Conservation (phyloP, 441 rosid genomes). For the Cnidoscolus chayamansa region DNA sequence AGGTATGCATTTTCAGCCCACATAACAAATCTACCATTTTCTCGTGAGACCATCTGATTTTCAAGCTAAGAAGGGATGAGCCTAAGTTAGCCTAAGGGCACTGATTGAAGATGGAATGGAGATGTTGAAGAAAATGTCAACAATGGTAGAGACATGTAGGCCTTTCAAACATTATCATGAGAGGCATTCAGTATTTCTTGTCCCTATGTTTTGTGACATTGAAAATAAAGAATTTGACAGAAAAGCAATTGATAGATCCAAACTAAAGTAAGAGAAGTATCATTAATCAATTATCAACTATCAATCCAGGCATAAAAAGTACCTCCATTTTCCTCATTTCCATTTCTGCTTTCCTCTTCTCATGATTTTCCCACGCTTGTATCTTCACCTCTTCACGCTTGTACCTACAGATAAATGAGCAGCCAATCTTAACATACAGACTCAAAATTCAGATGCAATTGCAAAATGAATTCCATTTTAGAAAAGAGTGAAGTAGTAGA, state of each 20-base stretch:
- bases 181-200: not conserved
- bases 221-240: not conserved
- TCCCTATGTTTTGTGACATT: constrained; percentile 14
- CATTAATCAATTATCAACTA: not conserved
- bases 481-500: not conserved
- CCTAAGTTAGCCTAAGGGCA: not conserved
- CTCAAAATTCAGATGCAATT: not conserved
- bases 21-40: not conserved
- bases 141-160: not conserved
- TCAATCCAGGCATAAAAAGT: constrained; percentile 21
- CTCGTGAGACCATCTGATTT: not conserved
- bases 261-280: not conserved
- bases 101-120: not conserved
- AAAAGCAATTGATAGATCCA: constrained; percentile 13
- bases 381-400: constrained; percentile 90
- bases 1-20: not conserved
- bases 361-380: constrained; percentile 85
- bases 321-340: constrained; percentile 89
- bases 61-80: not conserved
- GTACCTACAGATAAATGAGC: constrained; percentile 41
- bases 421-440: not conserved
- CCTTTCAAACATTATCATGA: not conserved
- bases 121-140: not conserved
- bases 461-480: not conserved
- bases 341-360: constrained; percentile 84